Evolutionary conservation across 2,329 filamentous ascomycete species (phyloP).

Genomic region (Colletotrichum musae): DNA sequence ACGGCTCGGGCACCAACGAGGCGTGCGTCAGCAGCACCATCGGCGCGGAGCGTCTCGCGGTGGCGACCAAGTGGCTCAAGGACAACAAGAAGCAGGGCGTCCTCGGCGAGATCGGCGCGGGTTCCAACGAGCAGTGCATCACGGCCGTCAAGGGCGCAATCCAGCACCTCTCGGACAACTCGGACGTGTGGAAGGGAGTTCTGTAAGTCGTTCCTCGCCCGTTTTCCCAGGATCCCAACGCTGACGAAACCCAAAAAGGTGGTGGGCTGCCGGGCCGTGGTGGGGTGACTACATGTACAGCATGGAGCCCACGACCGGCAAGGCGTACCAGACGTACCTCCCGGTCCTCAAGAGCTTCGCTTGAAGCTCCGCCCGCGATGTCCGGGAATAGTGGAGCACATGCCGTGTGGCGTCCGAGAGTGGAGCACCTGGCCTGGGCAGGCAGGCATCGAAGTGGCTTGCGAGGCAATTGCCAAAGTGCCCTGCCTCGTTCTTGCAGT

Average conservation of each 20-base stretch:
- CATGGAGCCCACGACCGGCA: slow-evolving; percentile 56
- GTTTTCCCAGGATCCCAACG: background rate
- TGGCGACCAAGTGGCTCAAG: slow-evolving; percentile 64
- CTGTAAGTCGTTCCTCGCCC: slow-evolving; percentile 15
- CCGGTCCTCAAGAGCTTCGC: slow-evolving; percentile 33
- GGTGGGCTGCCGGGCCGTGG: slow-evolving; percentile 66
- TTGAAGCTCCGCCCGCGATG: slow-evolving; percentile 10
- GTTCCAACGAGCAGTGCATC: slow-evolving; percentile 61
- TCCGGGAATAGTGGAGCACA: slow-evolving; percentile 6
- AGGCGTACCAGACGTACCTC: slow-evolving; percentile 49
- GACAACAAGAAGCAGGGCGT: slow-evolving; percentile 64
- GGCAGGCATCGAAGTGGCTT: background rate
- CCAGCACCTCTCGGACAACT: slow-evolving; percentile 62
- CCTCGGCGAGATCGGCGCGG: slow-evolving; percentile 66
- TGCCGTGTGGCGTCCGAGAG: background rate
- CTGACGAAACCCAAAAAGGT: slow-evolving; percentile 42
- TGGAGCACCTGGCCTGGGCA: background rate
- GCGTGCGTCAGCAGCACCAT: slow-evolving; percentile 60
- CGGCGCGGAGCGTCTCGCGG: slow-evolving; percentile 58
- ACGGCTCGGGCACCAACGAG: slow-evolving; percentile 61
- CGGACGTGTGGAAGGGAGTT: slow-evolving; percentile 64
- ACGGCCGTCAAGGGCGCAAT: slow-evolving; percentile 63
- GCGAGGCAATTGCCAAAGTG: too few species aligned
- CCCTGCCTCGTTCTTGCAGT: too few species aligned
- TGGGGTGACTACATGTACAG: slow-evolving; percentile 61